Base-by-base conservation (phyloP, 768 basidiomycete genomes). In the Mycena haematopus region DNA sequence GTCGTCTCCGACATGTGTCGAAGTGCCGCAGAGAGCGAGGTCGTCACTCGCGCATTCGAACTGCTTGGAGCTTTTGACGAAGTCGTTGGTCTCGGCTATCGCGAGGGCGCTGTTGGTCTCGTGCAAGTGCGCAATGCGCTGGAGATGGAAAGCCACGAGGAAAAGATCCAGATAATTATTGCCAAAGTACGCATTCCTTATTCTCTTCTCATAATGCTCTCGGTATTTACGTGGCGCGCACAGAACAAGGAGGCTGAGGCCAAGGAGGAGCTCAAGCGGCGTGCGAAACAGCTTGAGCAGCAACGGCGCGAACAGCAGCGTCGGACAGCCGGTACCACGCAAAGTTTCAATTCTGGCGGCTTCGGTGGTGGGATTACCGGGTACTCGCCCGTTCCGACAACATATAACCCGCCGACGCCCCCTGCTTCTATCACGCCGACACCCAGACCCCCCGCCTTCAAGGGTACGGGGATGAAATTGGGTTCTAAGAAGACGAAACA, bases 241-340 rank as follows among this genome's bases (percentile, higher is more conserved):
- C 52, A 96, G 91, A 99, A 99, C 81, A 99, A 99, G 77, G 97
- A 99, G 77, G 95, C 95, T 7, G 97, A 99, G 71, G 97, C 96
- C 2, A 99, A 99, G 74, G 97, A 99, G 74, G 96, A 98, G 72
- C 90, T 99, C 72, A 99, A 99, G 75, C 88, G 97, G 42, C 90
- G 96, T 31, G 96, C 97, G 0, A 97, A 97, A 74, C 95, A 98
- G 71, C 87, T 99, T 64, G 97, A 99, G 76, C 92, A 97, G 88
- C 97, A 99, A 72, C 88, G 96, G 44, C 84, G 96, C 35, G 96
- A 99, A 73, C 94, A 96, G 74, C 94, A 96, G 68, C 83, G 87
- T 62, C 89, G 94, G 22, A 78, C 89, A 5, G 86, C 84, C 9
- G 71, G 73, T 58, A 73, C 79, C 4, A 49, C 54, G 22, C 76